Evolutionary conservation across 495 filamentous ascomycete species (phyloP).

Genomic region (Zalerion maritima): DNA sequence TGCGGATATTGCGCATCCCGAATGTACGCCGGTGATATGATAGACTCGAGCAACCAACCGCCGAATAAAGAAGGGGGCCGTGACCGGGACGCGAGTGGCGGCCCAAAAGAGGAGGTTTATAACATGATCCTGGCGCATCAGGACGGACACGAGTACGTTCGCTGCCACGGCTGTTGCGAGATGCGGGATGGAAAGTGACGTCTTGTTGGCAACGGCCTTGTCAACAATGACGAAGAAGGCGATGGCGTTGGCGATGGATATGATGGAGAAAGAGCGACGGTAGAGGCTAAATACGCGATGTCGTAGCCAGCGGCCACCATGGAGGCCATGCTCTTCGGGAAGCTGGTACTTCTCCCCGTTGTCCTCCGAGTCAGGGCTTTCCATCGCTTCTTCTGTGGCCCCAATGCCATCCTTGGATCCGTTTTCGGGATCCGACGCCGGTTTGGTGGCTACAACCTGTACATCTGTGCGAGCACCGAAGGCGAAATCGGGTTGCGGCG

Average conservation of each 20-base stretch:
- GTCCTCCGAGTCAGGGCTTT: conserved; percentile 3
- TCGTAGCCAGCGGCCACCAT: conserved; percentile 11
- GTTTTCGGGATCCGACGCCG: conserved; percentile 9
- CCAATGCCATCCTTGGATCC: not conserved
- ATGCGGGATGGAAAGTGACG: conserved; percentile 11
- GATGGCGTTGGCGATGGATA: conserved; percentile 36
- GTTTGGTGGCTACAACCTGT: too few relatives aligned
- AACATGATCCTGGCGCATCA: conserved; percentile 47
- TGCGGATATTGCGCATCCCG: conserved; percentile 44
- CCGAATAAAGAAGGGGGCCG: conserved; percentile 41
- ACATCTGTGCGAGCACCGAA: too few relatives aligned
- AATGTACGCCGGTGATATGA: conserved; percentile 54
- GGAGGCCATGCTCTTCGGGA: conserved; percentile 11
- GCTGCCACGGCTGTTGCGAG: conserved; percentile 24
- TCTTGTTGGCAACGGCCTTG: conserved; percentile 11
- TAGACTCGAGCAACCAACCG: conserved; percentile 45
- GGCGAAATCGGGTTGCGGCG: too few relatives aligned
- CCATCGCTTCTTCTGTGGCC: conserved; percentile 2
- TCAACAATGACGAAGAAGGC: conserved; percentile 30
- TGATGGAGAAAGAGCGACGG: conserved; percentile 37
- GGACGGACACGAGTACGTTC: conserved; percentile 28
- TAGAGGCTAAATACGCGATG: conserved; percentile 10
- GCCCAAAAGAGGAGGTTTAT: conserved; percentile 46
- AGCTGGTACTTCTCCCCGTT: conserved; percentile 8
- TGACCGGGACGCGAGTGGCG: conserved; percentile 37